Base-by-base conservation (phyloP, 2,329 filamentous ascomycete genomes). In the Trichoderma brevicompactum region DNA sequence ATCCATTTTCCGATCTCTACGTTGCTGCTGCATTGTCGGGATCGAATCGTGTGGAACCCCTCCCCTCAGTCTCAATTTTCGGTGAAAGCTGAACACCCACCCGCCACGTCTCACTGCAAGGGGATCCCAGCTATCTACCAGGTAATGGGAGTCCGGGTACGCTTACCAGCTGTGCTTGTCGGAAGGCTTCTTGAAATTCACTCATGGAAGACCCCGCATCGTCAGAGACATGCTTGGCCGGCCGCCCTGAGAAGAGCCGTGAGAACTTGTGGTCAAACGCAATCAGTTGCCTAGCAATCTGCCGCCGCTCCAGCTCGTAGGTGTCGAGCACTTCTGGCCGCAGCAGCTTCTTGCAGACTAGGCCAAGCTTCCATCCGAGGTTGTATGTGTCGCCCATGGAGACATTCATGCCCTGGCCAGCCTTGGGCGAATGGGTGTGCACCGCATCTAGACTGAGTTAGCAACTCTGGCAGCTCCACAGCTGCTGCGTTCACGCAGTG, bases 381-480 rank as follows among this genome's bases (percentile, higher is more conserved):
- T 86, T 86, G 72, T 70, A 73, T 2, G 71, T 58, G 72, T 92
- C 89, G 70, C 90, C 87, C 85, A 92, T 89, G 28, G 81, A 85
- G 3, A 90, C 85, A 70, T 92, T 92, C 88, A 91, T 91, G 9
- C 89, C 89, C 71, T 90, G 88, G 2, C 87, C 87, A 0, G 86
- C 87, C 71, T 90, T 90, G 17, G 87, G 87, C 55, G 79, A 17
- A 82, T 80, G 73, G 8, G 82, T 80, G 72, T 84, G 79, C 1
- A 85, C 82, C 1, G 83, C 88, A 74, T 87, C 89, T 63, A 48
- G 72, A 56, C 19, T 12, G 23, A 10, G 44, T 58, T 44, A 44
- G 32, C 49, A 61, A 40, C 48, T 65, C 49, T 41, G 34, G 13
- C 36, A 36, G 19, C 19, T 13, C 15, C 10, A 13, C 23, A 17